Evolutionary conservation across 75 land plant species (phyloP).

Genomic region (Pseudotsuga menziesii): DNA sequence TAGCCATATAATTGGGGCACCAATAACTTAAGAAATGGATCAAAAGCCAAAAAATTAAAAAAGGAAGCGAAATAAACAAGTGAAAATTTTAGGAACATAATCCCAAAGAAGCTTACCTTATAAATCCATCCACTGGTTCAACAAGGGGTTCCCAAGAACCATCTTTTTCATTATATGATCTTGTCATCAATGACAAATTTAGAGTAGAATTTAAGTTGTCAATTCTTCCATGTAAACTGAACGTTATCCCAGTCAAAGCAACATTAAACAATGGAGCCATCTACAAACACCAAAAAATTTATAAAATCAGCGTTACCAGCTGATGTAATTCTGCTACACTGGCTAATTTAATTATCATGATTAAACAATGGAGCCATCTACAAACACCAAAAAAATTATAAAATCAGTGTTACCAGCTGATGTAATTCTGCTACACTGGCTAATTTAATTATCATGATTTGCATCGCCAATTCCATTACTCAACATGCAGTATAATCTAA

Average conservation of each 20-base stretch:
- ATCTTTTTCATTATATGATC: conserved; percentile 80
- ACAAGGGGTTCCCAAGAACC: conserved; percentile 93
- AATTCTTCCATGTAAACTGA: conserved; percentile 64
- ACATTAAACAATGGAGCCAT: conserved; percentile 86
- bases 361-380: conserved; percentile 95
- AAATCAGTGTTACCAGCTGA: conserved; percentile 5
- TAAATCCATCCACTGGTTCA: conserved; percentile 80
- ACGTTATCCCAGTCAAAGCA: conserved; percentile 53
- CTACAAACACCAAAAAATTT: conserved; percentile 35
- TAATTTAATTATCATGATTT: neutral
- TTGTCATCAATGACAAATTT: conserved; percentile 70
- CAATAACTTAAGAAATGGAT: neutral
- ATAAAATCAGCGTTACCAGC: neutral
- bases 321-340: neutral
- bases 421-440: no score
- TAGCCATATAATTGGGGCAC: neutral
- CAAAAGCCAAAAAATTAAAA: neutral
- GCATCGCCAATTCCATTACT: neutral
- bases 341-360: no score
- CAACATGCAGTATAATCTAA: neutral
- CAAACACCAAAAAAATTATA: conserved; percentile 10
- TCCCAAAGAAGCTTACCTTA: conserved; percentile 51
- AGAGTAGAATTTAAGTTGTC: conserved; percentile 51
- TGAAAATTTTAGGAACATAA: neutral
- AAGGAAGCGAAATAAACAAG: neutral